Conservation (phyloP, 1,139 yeast species). For the Suhomyces anneliseae region DNA sequence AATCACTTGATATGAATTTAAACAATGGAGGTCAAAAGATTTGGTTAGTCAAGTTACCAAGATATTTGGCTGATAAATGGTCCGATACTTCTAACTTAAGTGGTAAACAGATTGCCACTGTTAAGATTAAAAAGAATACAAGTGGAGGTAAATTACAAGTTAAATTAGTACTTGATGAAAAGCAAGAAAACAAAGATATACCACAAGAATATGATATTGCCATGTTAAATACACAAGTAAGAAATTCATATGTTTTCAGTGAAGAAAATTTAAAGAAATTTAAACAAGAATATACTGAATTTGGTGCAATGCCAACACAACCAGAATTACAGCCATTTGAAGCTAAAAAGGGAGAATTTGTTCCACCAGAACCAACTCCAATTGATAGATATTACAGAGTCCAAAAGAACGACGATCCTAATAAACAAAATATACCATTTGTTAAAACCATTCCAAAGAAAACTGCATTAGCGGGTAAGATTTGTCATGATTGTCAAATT, state of each 20-base stretch:
- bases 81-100: slow-evolving; percentile 57
- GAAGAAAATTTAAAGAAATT: slow-evolving; percentile 79
- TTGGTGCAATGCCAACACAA: slow-evolving; percentile 49
- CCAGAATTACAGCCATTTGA: slow-evolving; percentile 40
- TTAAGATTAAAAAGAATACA: slow-evolving; percentile 59
- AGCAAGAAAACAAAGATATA: slow-evolving; percentile 44
- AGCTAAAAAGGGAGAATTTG: slow-evolving; percentile 25
- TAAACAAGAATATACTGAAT: slow-evolving; percentile 56
- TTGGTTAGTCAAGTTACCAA: slow-evolving; percentile 91
- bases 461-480: slow-evolving; percentile 82
- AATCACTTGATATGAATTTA: slow-evolving; percentile 64
- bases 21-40: slow-evolving; percentile 61
- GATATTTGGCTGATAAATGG: slow-evolving; percentile 84
- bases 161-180: slow-evolving; percentile 52
- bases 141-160: slow-evolving; percentile 52
- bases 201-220: slow-evolving; percentile 86
- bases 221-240: slow-evolving; percentile 74
- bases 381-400: slow-evolving; percentile 30
- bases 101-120: slow-evolving; percentile 80
- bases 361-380: slow-evolving; percentile 15
- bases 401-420: slow-evolving; percentile 25
- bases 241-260: slow-evolving; percentile 85
- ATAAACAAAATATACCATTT: slow-evolving; percentile 59
- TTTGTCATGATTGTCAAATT: slow-evolving; percentile 89
- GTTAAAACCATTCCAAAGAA: slow-evolving; percentile 84